Percentiles rank a stretch among this genome's conserved stretches.
These are phyloP conservation scores for Suillus placidus DNA, from an alignment of 768 basidiomycete genomes.

Conservation along the genomic window DNA sequence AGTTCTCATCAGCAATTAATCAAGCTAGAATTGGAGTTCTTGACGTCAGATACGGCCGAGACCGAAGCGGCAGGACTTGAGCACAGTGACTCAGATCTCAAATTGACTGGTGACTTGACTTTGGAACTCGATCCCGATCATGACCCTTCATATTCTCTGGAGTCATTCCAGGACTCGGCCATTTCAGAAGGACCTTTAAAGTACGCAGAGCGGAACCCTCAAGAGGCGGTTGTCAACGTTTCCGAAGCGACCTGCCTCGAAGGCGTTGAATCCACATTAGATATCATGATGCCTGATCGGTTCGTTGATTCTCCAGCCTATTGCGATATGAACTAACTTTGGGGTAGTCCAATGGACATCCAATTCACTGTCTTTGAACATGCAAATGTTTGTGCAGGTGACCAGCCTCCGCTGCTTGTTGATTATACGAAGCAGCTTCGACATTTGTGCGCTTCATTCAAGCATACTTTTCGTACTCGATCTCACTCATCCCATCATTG, in stretches of 20 bases:
- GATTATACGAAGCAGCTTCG: constrained; percentile 44
- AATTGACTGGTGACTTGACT: not conserved
- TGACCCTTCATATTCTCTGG: not conserved
- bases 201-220: constrained; percentile 1
- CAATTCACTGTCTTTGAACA: constrained; percentile 47
- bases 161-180: not conserved
- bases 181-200: not conserved
- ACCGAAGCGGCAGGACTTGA: not conserved
- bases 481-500: constrained; percentile 10
- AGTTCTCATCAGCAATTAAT: constrained; percentile 28
- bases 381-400: constrained; percentile 25
- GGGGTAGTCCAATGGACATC: constrained; percentile 57
- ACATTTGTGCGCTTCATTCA: constrained; percentile 43
- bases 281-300: constrained; percentile 64
- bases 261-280: constrained; percentile 42
- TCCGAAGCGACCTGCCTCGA: constrained; percentile 34
- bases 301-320: constrained; percentile 24
- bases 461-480: not conserved
- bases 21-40: constrained; percentile 44
- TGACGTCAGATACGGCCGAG: constrained; percentile 3
- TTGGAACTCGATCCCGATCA: constrained; percentile 13
- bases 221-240: constrained; percentile 5
- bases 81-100: not conserved
- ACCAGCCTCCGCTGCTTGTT: constrained; percentile 46
- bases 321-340: constrained; percentile 12